Evolutionary conservation across 805 yeast genomes (phyloP).

Genomic region (Candida bentonensis): DNA sequence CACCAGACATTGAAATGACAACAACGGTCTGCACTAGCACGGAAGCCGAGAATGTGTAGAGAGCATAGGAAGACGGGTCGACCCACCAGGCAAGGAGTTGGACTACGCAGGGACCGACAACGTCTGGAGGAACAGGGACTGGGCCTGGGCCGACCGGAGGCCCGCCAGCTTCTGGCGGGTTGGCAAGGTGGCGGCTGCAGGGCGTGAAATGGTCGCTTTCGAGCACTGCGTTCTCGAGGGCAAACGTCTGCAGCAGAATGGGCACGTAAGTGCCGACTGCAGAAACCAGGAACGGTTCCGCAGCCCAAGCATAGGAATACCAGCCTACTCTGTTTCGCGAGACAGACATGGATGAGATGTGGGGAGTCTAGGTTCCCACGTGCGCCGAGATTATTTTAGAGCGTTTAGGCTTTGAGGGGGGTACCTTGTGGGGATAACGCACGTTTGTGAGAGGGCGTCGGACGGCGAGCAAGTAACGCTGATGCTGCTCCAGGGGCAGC

Average conservation of each 20-base stretch:
- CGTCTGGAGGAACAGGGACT: conserved; percentile 9
- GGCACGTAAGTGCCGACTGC: conserved; percentile 74
- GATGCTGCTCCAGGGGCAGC: neutral
- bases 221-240: conserved; percentile 57
- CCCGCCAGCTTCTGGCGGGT: conserved; percentile 9
- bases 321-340: conserved; percentile 31
- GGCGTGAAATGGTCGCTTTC: conserved; percentile 42
- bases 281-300: conserved; percentile 69
- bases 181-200: conserved; percentile 24
- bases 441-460: too few species aligned
- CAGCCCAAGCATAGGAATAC: conserved; percentile 60
- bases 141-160: conserved; percentile 10
- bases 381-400: too few species aligned
- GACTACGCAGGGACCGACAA: conserved; percentile 32
- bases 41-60: conserved; percentile 59
- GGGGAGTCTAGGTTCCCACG: too few species aligned
- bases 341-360: too few species aligned
- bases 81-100: conserved; percentile 32
- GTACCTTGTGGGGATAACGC: too few species aligned
- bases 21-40: conserved; percentile 58
- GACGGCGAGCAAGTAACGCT: too few species aligned
- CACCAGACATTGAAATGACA: conserved; percentile 62
- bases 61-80: conserved; percentile 61
- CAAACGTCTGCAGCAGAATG: conserved; percentile 52
- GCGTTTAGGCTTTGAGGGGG: too few species aligned